A percentile compares a stretch with the other conserved stretches of the same genome.
phyloP scores from a whole-genome alignment of 176 grass and related monocot species.

The Phoenix roebelenii region DNA sequence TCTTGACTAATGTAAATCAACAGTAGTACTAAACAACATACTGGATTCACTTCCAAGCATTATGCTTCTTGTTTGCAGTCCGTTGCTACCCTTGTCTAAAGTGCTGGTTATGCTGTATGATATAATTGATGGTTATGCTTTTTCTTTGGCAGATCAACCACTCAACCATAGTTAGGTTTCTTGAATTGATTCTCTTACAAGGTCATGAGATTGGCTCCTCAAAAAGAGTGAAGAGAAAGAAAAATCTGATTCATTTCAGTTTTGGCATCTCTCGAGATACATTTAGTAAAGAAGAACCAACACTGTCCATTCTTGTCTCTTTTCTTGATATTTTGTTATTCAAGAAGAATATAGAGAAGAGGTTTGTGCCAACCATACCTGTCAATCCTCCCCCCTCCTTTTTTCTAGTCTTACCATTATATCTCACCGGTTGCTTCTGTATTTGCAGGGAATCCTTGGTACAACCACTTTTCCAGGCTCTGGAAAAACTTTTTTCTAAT shows the following conservation, averaged over 20 bases:
- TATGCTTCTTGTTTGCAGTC: too few species aligned
- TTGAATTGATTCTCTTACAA: constrained; percentile 48
- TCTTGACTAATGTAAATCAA: too few species aligned
- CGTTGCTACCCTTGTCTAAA: too few species aligned
- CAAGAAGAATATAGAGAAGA: constrained; percentile 75
- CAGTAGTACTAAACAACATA: too few species aligned
- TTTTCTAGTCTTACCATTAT: background rate
- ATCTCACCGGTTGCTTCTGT: constrained; percentile 1
- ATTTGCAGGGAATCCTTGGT: constrained; percentile 45
- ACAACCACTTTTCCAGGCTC: constrained; percentile 59
- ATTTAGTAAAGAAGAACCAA: constrained; percentile 24
- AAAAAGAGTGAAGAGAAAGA: constrained; percentile 56
- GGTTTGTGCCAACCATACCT: constrained; percentile 24
- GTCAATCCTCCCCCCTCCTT: background rate
- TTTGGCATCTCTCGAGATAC: constrained; percentile 32
- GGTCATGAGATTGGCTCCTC: constrained; percentile 21
- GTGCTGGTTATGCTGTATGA: background rate
- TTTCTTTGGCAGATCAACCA: constrained; percentile 55
- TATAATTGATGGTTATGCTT: constrained; percentile 9
- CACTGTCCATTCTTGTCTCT: constrained; percentile 45
- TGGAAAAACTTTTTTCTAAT: constrained; percentile 59
- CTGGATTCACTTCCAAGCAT: too few species aligned
- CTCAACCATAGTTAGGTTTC: constrained; percentile 39
- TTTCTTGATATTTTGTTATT: constrained; percentile 74
- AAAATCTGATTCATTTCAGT: constrained; percentile 19